Evolutionary conservation across 345 rosid species (phyloP).

Genomic region (Lepidium africanum): DNA sequence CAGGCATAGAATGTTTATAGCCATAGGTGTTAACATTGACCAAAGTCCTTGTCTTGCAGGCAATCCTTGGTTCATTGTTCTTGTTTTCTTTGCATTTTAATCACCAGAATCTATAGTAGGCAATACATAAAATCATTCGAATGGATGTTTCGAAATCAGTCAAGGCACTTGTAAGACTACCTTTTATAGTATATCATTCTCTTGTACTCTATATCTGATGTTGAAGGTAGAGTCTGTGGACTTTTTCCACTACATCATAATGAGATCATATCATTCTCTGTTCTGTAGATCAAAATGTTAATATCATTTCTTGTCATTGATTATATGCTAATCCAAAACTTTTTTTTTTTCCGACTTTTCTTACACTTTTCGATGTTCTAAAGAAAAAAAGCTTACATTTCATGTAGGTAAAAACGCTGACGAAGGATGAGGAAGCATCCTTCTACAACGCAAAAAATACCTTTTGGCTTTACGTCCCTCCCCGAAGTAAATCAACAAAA

Average conservation of each 20-base stretch:
- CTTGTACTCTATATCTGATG: not conserved
- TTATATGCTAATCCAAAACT: conserved; percentile 1
- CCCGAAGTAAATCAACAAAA: no score
- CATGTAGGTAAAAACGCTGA: conserved; percentile 20
- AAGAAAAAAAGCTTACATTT: not conserved
- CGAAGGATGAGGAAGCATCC: conserved; percentile 4
- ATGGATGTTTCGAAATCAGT: not conserved
- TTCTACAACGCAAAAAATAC: conserved; percentile 21
- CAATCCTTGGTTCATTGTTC: not conserved
- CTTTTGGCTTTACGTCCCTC: not conserved
- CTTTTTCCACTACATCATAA: not conserved
- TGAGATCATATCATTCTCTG: not conserved
- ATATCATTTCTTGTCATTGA: not conserved
- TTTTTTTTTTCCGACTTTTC: not conserved
- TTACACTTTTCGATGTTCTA: not conserved
- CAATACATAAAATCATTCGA: not conserved
- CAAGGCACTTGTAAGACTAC: not conserved
- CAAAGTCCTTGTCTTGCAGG: not conserved
- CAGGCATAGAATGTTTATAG: not conserved
- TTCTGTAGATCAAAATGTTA: not conserved
- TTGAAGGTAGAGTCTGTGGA: not conserved
- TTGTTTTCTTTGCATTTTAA: not conserved
- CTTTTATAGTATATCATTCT: not conserved
- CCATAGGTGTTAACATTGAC: not conserved
- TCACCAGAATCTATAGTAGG: not conserved